Base-by-base conservation (phyloP, 1,139 yeast genomes). In the Taphrina deformans region DNA sequence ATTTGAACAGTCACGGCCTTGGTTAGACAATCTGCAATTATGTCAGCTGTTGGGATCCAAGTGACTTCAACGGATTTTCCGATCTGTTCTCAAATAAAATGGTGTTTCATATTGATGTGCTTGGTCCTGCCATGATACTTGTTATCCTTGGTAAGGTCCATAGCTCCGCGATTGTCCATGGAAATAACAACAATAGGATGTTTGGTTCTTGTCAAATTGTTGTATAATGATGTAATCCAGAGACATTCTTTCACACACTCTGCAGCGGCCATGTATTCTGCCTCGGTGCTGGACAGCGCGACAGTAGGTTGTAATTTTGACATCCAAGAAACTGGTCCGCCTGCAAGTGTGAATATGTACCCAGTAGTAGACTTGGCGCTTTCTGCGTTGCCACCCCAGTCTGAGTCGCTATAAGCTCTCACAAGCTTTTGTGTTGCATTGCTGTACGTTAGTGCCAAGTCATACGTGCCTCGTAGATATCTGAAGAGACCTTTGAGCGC, bases 201-300 rank as follows among this genome's bases (percentile, higher is more conserved):
- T n/a, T 6, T n/a, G 1, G 45, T 26, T 6, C 38, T 29, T 35
- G 50, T 45, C 38, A 24, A 55, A 31, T 48, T 14, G 27, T 5
- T 12, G 31, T 18, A 68, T 24, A 29, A 67, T 16, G 65, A 31
- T 9, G 7, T 14, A 10, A 67, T 23, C 72, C 73, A 70, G n/a
- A 62, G 33, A 1, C 60, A 62, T 56, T 71, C 72, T 56, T 55
- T 65, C 1, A 50, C 60, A 2, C 70, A 67, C 45, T 68, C 70
- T 48, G 70, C 60, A 3, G 68, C 60, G 6, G 69, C 70, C 41
- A 67, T 59, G 40, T 69, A 70, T 58, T 71, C 73, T 3, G 71
- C 70, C 59, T 71, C 72, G 4, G 70, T 69, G 2, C 69, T 63
- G 1, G 68, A 67, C 9, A 68, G 45, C 2, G 69, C 67, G 6